Evolutionary conservation across 306 rosid genomes (phyloP).

Genomic region (Alnus rubra): DNA sequence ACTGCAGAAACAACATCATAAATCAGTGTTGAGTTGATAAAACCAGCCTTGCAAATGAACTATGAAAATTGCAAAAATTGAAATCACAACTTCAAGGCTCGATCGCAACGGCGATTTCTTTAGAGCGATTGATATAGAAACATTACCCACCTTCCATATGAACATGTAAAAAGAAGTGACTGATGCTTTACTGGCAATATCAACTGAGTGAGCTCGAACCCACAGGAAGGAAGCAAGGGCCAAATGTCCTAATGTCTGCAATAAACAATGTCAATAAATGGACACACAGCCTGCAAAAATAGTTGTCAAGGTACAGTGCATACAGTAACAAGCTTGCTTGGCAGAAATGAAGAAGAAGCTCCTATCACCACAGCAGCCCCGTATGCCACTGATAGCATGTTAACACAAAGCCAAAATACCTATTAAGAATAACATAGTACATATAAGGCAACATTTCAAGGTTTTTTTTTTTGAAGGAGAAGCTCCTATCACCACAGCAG

Average conservation of each 20-base stretch:
- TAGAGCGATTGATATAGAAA: no score
- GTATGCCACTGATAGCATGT: constrained; percentile 23
- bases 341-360: constrained; percentile 20
- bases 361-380: constrained; percentile 26
- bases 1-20: neutral
- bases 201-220: constrained; percentile 26
- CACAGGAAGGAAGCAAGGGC: constrained; percentile 21
- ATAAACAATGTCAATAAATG: neutral
- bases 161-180: constrained; percentile 29
- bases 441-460: neutral
- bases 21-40: neutral
- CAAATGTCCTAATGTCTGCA: constrained; percentile 19
- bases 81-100: no score
- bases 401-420: constrained; percentile 31
- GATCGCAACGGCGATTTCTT: no score
- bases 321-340: constrained; percentile 21
- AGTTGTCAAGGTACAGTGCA: neutral
- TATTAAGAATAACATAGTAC: neutral
- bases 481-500: constrained; percentile 28
- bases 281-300: neutral
- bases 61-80: neutral
- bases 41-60: neutral
- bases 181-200: constrained; percentile 20
- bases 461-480: neutral
- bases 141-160: constrained; percentile 23